Evolutionary conservation across 108 stramenopile genomes (phyloP).

Genomic region (Ochromonas danica): DNA sequence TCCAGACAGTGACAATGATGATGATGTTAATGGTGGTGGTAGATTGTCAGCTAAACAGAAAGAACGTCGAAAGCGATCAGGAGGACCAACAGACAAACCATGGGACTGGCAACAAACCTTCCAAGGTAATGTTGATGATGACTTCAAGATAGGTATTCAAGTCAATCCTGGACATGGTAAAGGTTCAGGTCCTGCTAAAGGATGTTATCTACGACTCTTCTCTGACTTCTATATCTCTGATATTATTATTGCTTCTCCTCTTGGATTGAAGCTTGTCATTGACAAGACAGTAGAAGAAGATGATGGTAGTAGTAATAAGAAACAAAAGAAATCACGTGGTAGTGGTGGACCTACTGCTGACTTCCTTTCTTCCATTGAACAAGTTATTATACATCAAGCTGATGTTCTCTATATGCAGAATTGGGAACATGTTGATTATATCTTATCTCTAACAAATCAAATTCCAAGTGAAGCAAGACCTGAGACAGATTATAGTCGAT

Average conservation of each 20-base stretch:
- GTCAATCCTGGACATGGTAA: conserved; percentile 67
- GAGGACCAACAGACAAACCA: background rate
- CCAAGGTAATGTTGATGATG: conserved; percentile 79
- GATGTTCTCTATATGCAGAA: conserved; percentile 93
- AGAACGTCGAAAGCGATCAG: background rate
- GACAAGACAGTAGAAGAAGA: no score
- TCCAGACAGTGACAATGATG: background rate
- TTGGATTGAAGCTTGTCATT: conserved; percentile 75
- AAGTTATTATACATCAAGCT: conserved; percentile 67
- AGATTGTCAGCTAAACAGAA: background rate
- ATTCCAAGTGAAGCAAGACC: conserved; percentile 67
- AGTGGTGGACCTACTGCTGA: conserved; percentile 61
- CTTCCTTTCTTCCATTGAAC: conserved; percentile 85
- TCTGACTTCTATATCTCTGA: conserved; percentile 89
- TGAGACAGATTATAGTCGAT: conserved; percentile 86
- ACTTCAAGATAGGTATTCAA: conserved; percentile 81
- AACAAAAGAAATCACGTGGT: background rate
- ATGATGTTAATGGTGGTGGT: background rate
- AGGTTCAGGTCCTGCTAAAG: conserved; percentile 45
- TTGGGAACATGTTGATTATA: conserved; percentile 82
- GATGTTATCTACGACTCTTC: conserved; percentile 69
- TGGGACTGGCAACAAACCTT: conserved; percentile 7
- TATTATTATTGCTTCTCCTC: conserved; percentile 84
- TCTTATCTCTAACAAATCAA: conserved; percentile 68
- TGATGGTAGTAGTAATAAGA: conserved; percentile 45